phyloP scores from a whole-genome alignment of 163 green algal species.

The Scenedesmus sp. region DNA sequence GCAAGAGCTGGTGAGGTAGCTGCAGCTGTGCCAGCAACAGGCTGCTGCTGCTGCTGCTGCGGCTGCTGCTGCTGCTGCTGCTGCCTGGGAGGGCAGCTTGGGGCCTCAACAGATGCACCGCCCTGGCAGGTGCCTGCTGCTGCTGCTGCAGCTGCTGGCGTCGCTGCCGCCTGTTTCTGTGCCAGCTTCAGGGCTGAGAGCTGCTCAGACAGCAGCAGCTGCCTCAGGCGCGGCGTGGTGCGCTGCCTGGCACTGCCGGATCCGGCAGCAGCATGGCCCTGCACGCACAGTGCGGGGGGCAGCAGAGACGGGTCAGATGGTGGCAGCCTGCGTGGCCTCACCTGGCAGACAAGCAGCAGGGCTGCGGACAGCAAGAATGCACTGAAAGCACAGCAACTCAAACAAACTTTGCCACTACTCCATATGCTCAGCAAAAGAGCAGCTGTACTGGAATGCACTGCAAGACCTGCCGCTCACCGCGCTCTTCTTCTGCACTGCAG shows the following conservation, averaged over 20 bases:
- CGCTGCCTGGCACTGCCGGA: not conserved
- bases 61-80: slow-evolving; percentile 22
- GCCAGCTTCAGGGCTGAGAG: slow-evolving; percentile 7
- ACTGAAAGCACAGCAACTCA: not conserved
- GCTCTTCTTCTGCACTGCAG: slow-evolving; percentile 14
- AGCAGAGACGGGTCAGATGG: not conserved
- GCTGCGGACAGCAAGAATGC: not conserved
- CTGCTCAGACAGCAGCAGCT: slow-evolving; percentile 13
- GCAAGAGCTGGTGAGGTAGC: slow-evolving; percentile 2
- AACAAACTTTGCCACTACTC: too few species aligned
- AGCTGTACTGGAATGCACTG: too few species aligned
- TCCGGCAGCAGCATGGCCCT: not conserved
- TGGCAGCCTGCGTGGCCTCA: too few species aligned
- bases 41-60: slow-evolving; percentile 7
- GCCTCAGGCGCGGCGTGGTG: slow-evolving; percentile 11
- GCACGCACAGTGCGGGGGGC: not conserved
- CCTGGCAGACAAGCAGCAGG: not conserved
- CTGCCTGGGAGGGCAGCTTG: not conserved
- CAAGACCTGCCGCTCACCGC: not conserved
- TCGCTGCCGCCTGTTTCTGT: not conserved
- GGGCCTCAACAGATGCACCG: not conserved
- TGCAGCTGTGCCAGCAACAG: not conserved
- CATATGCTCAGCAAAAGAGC: too few species aligned
- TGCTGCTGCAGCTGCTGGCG: not conserved
- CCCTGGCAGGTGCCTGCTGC: not conserved